Percentiles rank a stretch among this genome's conserved stretches.
These are phyloP conservation scores for Alliaria petiolata DNA, from an alignment of 345 rosid species.

Conservation along the genomic window DNA sequence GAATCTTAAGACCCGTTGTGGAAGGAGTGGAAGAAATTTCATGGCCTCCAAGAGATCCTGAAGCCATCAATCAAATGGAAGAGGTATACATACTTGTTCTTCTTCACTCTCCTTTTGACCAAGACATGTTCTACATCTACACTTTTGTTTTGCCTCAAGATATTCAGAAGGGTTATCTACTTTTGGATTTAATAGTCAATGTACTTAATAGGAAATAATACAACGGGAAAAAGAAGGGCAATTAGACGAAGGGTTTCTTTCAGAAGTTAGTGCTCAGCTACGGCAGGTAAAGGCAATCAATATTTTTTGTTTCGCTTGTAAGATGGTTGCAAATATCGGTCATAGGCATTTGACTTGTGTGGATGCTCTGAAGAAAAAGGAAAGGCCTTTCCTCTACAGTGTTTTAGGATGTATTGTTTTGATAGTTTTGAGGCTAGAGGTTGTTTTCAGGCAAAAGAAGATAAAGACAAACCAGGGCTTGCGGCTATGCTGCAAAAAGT, in stretches of 20 bases:
- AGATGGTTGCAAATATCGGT: neutral
- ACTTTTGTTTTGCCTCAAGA: neutral
- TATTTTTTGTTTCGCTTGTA: neutral
- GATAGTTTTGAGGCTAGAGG: slow-evolving; percentile 26
- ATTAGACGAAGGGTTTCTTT: slow-evolving; percentile 87
- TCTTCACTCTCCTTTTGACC: neutral
- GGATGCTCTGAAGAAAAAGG: neutral
- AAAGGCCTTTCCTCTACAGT: neutral
- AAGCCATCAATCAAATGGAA: slow-evolving; percentile 69
- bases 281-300: slow-evolving; percentile 55
- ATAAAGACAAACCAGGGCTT: slow-evolving; percentile 85
- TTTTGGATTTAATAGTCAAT: neutral
- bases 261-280: slow-evolving; percentile 88
- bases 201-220: slow-evolving; percentile 47
- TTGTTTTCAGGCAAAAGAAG: slow-evolving; percentile 77
- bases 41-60: slow-evolving; percentile 84
- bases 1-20: slow-evolving; percentile 62
- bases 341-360: neutral
- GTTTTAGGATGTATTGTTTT: no score
- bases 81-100: slow-evolving; percentile 34
- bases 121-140: neutral
- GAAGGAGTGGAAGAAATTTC: slow-evolving; percentile 60
- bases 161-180: neutral
- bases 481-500: slow-evolving; percentile 91
- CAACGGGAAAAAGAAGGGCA: slow-evolving; percentile 79